Base-by-base conservation (phyloP, 306 rosid genomes). In the Vicia faba region DNA sequence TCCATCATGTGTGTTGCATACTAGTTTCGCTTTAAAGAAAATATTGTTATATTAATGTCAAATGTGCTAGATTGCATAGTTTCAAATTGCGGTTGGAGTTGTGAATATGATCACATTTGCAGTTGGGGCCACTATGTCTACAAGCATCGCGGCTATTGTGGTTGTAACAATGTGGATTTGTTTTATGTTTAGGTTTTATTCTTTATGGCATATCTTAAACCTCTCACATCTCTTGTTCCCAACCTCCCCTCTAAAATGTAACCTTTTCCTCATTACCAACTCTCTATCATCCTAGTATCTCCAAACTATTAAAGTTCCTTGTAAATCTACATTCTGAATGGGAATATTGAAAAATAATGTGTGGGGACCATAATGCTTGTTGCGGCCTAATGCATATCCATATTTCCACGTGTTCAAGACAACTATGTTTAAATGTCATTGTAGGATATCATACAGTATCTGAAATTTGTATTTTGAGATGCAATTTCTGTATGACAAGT, bases 371-470 rank as follows among this genome's bases (percentile, higher is more conserved):
- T 18, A 19, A 18, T 16, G 28, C 56, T 9, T 49, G 13, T 49
- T 49, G 28, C 5, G 55, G 55, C n/a, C 13, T 25, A 49, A 18
- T 38, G 66, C 13, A n/a, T 51, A 57, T 6, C 41, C 49, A 19
- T 61, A 38, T 61, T 31, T 38, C 6, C 11, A 38, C 38, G 19
- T 33, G 67, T 61, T 61, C 67, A 29, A 3, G 19, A 7, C 19
- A 19, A 61, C 66, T 61, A 19, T 11, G 45, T 11, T 35, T 69
- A 41, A 26, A 5, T 63, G 33, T 73, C 51, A 48, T 57, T 69
- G 15, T 20, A 8, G 20, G 44, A 19, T 8, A 36, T 35, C 46
- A 28, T 36, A 12, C 16, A 5, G 5, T 50, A 50, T 61, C 19
- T 63, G 56, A 25, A 31, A 11, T 68, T 28, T 68, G 25, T 54